phyloP scores from a whole-genome alignment of 2,329 filamentous ascomycete species.

The Neopestalotiopsis sp. region DNA sequence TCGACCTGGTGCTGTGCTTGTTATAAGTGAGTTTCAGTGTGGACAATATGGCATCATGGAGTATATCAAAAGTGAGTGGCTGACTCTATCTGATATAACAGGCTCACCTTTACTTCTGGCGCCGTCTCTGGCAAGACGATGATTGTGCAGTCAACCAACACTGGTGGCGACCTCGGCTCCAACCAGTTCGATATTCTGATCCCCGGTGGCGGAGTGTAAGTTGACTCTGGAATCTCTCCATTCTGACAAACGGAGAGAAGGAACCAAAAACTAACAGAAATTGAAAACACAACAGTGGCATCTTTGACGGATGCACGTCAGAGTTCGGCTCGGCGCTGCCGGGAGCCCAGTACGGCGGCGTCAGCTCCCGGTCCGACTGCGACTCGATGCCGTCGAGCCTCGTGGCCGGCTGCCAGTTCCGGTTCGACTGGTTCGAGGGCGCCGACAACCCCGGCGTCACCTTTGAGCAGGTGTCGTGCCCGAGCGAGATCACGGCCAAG shows the following conservation, averaged over 20 bases:
- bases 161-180: slow-evolving; percentile 54
- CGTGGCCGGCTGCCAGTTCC: slow-evolving; percentile 55
- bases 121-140: slow-evolving; percentile 58
- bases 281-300: slow-evolving; percentile 33
- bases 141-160: slow-evolving; percentile 64
- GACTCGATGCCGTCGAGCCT: slow-evolving; percentile 48
- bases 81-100: slow-evolving; percentile 8
- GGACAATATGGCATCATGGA: too few relatives aligned
- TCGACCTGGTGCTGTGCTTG: slow-evolving; percentile 60
- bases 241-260: neutral
- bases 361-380: slow-evolving; percentile 48
- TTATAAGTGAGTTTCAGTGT: slow-evolving; percentile 46
- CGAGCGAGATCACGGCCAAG: slow-evolving; percentile 48
- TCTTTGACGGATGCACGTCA: slow-evolving; percentile 50
- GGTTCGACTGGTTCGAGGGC: slow-evolving; percentile 58
- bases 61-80: neutral
- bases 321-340: slow-evolving; percentile 46
- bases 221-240: neutral
- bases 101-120: slow-evolving; percentile 42
- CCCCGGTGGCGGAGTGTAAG: slow-evolving; percentile 50
- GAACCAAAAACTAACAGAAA: neutral
- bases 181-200: slow-evolving; percentile 60
- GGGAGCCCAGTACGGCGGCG: slow-evolving; percentile 53
- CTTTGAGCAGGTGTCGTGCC: slow-evolving; percentile 54
- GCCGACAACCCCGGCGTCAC: slow-evolving; percentile 53